A percentile compares a stretch with the other conserved stretches of the same genome.
Conservation (phyloP, 192 early-diverging fungal species). For the Lobulomyces angularis region DNA sequence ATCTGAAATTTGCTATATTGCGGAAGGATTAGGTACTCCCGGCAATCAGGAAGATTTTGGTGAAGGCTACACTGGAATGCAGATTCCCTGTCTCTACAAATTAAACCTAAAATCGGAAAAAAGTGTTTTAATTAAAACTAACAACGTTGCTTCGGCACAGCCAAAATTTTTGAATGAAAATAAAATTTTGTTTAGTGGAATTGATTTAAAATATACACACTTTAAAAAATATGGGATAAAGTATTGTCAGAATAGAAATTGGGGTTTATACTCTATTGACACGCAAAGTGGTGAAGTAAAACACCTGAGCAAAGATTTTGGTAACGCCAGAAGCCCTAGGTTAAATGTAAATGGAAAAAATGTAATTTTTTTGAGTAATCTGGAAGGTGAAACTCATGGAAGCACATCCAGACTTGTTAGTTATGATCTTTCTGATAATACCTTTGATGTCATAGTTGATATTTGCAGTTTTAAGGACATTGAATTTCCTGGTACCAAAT, state of each 20-base stretch:
- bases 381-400: constrained; percentile 55
- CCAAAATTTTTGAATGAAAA: constrained; percentile 21
- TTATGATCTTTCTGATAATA: constrained; percentile 17
- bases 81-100: constrained; percentile 37
- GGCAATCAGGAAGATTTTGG: constrained; percentile 56
- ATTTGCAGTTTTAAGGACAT: constrained; percentile 18
- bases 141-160: background rate
- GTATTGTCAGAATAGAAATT: constrained; percentile 55
- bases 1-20: constrained; percentile 47
- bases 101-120: constrained; percentile 36
- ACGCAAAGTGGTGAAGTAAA: constrained; percentile 27
- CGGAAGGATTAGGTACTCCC: constrained; percentile 41
- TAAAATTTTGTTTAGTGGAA: constrained; percentile 56
- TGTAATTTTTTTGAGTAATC: constrained; percentile 50
- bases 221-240: constrained; percentile 48
- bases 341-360: constrained; percentile 33
- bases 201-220: constrained; percentile 39
- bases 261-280: constrained; percentile 39
- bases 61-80: constrained; percentile 53
- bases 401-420: constrained; percentile 36
- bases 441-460: constrained; percentile 20
- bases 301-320: constrained; percentile 6
- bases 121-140: constrained; percentile 2
- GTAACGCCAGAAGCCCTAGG: constrained; percentile 48
- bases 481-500: constrained; percentile 61